phyloP scores from a whole-genome alignment of 1,284 basidiomycete genomes.

The Fomitiporia mediterranea region DNA sequence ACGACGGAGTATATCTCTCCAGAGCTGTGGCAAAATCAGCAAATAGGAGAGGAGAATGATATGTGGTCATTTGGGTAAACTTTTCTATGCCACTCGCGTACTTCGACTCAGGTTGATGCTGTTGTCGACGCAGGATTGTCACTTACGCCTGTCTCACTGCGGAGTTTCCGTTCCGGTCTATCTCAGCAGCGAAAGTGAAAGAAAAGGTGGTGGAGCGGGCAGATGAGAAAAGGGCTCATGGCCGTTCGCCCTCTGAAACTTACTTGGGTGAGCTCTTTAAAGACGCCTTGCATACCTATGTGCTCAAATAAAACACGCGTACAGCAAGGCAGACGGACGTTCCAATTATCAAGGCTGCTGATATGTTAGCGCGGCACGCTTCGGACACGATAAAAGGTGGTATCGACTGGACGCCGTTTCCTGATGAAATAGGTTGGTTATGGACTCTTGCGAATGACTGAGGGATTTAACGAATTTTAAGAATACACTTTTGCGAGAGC shows the following conservation, averaged over 20 bases:
- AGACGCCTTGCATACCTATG: too few species aligned
- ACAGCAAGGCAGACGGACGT: too few species aligned
- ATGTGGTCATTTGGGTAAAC: not conserved
- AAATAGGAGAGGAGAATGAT: not conserved
- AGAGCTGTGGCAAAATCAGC: not conserved
- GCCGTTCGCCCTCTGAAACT: too few species aligned
- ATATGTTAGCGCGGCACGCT: too few species aligned
- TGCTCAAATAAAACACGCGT: not conserved
- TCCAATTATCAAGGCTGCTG: too few species aligned
- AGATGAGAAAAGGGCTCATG: too few species aligned
- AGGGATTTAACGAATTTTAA: not conserved
- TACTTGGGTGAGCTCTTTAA: too few species aligned
- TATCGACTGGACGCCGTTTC: not conserved
- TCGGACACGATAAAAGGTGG: not conserved
- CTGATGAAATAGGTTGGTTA: not conserved
- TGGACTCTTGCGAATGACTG: too few species aligned
- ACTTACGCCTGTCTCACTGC: not conserved
- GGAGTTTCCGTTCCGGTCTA: not conserved
- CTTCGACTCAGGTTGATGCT: not conserved
- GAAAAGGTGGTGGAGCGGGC: not conserved
- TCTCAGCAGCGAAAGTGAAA: not conserved
- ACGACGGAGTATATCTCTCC: not conserved
- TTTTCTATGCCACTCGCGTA: not conserved
- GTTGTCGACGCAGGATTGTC: not conserved
- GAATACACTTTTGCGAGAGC: not conserved